A percentile compares a stretch with the other conserved stretches of the same genome.
phyloP scores from a whole-genome alignment of 2,329 filamentous ascomycete species.

The Plenodomus lindquistii region DNA sequence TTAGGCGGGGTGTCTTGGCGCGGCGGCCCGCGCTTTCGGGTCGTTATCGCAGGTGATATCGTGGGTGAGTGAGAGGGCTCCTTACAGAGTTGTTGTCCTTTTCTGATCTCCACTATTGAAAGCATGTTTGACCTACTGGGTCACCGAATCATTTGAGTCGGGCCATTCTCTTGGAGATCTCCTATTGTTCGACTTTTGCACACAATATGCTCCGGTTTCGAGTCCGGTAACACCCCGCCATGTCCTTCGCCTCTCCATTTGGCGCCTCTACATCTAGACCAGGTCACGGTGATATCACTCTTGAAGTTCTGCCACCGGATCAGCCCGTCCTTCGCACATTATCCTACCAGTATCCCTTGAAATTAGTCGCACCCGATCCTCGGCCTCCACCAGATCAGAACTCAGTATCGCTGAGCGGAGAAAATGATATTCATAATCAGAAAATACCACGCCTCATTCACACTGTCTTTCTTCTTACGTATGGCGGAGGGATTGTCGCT shows the following conservation, averaged over 20 bases:
- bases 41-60: not conserved
- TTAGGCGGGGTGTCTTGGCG: conserved; percentile 7
- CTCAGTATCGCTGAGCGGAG: not conserved
- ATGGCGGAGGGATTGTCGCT: conserved; percentile 89
- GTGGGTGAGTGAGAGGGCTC: not conserved
- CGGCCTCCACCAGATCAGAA: conserved; percentile 57
- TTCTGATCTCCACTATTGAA: not conserved
- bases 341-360: conserved; percentile 91
- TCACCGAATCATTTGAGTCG: not conserved
- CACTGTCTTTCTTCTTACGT: conserved; percentile 87
- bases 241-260: conserved; percentile 67
- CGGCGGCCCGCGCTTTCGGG: not conserved
- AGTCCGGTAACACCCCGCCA: conserved; percentile 18
- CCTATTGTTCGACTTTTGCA: not conserved
- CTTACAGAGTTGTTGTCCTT: not conserved
- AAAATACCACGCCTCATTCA: conserved; percentile 59
- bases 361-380: conserved; percentile 81
- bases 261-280: conserved; percentile 72
- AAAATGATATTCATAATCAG: not conserved
- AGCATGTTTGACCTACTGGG: not conserved
- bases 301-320: conserved; percentile 71
- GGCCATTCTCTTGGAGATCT: not conserved
- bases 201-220: not conserved
- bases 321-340: conserved; percentile 73
- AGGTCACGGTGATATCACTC: conserved; percentile 77